Evolutionary conservation across 2,329 filamentous ascomycete species (phyloP).

Genomic region (Hypoxylon sp.): DNA sequence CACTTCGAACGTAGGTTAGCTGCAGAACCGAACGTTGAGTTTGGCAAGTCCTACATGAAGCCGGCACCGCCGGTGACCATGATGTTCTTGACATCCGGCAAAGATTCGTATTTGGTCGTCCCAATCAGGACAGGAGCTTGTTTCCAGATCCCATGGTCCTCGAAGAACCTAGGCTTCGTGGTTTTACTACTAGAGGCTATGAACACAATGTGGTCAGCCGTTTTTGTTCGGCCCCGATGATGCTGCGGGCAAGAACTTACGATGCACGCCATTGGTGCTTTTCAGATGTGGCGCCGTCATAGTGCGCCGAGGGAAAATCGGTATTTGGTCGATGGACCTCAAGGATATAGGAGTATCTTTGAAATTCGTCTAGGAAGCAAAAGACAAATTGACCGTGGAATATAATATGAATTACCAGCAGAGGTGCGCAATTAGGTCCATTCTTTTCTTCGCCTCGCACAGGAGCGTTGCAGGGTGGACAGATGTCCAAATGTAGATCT

Average conservation of each 20-base stretch:
- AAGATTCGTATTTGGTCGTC: conserved; percentile 76
- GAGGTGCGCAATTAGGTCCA: conserved; percentile 32
- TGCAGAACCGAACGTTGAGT: conserved; percentile 13
- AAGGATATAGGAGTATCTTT: conserved; percentile 3
- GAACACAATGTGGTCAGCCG: conserved; percentile 27
- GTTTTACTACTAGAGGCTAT: conserved; percentile 40
- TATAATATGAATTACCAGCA: conserved; percentile 28
- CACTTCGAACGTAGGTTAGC: conserved; percentile 62
- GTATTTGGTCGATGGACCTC: conserved; percentile 17
- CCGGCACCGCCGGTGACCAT: conserved; percentile 87
- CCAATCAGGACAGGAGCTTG: conserved; percentile 77
- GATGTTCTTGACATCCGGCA: conserved; percentile 79
- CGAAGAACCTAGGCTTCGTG: conserved; percentile 59
- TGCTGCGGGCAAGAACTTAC: conserved; percentile 38
- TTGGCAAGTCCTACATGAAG: conserved; percentile 75
- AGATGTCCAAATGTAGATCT: conserved; percentile 46
- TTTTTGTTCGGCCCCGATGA: conserved; percentile 9
- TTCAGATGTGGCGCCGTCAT: conserved; percentile 47
- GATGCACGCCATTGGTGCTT: conserved; percentile 46
- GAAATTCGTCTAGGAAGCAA: conserved; percentile 1
- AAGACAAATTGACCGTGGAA: conserved; percentile 4
- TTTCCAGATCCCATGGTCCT: conserved; percentile 76
- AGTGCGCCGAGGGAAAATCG: conserved; percentile 22
- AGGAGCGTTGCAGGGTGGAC: conserved; percentile 33
- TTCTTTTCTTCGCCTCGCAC: conserved; percentile 38